A percentile compares a stretch with the other conserved stretches of the same genome.
phyloP scores from a whole-genome alignment of 495 filamentous ascomycete species.

The Aspergillus nidulans region DNA sequence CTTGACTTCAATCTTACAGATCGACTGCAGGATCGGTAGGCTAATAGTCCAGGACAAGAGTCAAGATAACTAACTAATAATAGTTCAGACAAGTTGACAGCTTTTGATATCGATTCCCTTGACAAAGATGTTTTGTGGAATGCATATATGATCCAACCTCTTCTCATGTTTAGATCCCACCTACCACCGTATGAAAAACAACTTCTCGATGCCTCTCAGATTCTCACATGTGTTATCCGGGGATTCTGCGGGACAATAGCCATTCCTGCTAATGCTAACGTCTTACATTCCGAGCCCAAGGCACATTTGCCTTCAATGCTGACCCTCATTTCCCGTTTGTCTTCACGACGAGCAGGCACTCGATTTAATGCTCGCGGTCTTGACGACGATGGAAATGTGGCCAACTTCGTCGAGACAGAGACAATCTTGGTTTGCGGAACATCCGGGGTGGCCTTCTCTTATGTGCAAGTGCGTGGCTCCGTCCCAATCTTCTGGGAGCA shows the following conservation, averaged over 20 bases:
- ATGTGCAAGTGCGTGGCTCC: conserved; percentile 85
- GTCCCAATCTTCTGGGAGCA: conserved; percentile 99
- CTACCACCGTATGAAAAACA: conserved; percentile 66
- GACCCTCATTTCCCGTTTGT: conserved; percentile 86
- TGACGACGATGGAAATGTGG: conserved; percentile 94
- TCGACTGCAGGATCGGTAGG: conserved; percentile 83
- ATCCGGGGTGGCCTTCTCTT: conserved; percentile 77
- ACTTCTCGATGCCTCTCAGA: conserved; percentile 74
- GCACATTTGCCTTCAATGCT: conserved; percentile 76
- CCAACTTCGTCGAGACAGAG: conserved; percentile 81
- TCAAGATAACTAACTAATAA: conserved; percentile 39
- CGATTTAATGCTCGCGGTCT: conserved; percentile 95
- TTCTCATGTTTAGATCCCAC: conserved; percentile 81
- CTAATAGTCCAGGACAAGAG: neutral
- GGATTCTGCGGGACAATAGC: conserved; percentile 83
- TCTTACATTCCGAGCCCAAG: conserved; percentile 33
- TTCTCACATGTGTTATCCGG: conserved; percentile 89
- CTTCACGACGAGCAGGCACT: conserved; percentile 87
- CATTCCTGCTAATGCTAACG: conserved; percentile 63
- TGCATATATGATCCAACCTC: conserved; percentile 91
- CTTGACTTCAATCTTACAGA: conserved; percentile 95
- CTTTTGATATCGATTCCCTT: conserved; percentile 76
- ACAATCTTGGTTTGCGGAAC: conserved; percentile 62
- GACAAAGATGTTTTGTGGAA: conserved; percentile 96
- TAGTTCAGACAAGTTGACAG: conserved; percentile 45